A percentile compares a stretch with the other conserved stretches of the same genome.
Conservation (phyloP, 306 rosid genomes). For the Cajanus cajan region DNA sequence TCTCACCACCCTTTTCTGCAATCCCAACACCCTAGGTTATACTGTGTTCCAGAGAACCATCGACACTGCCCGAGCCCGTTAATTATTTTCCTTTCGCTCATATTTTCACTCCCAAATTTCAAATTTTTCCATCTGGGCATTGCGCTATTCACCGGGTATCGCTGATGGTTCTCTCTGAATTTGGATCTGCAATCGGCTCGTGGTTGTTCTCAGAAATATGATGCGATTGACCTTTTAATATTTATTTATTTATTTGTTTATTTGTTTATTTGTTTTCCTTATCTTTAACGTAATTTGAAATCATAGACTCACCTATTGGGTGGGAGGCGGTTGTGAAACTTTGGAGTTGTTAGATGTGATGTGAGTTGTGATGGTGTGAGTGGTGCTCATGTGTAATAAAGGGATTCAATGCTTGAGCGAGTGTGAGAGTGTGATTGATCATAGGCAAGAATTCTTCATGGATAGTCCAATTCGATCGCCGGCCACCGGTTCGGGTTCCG, state of each 20-base stretch:
- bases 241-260: neutral
- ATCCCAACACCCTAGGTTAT: neutral
- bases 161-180: slow-evolving; percentile 13
- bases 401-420: slow-evolving; percentile 56
- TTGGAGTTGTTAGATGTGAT: slow-evolving; percentile 21
- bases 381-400: slow-evolving; percentile 58
- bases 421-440: slow-evolving; percentile 49
- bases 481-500: slow-evolving; percentile 42
- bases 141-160: slow-evolving; percentile 21
- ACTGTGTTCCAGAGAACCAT: neutral
- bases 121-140: slow-evolving; percentile 19
- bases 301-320: slow-evolving; percentile 25
- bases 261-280: neutral
- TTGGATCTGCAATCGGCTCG: slow-evolving; percentile 33
- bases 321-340: slow-evolving; percentile 19
- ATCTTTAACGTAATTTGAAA: slow-evolving; percentile 28
- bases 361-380: slow-evolving; percentile 28
- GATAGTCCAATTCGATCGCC: slow-evolving; percentile 65
- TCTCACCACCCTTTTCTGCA: neutral
- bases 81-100: slow-evolving; percentile 19
- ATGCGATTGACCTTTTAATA: slow-evolving; percentile 20
- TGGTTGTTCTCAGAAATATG: slow-evolving; percentile 16
- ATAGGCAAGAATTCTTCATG: slow-evolving; percentile 48
- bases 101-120: slow-evolving; percentile 21
- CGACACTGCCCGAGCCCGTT: slow-evolving; percentile 7